A percentile compares a stretch with the other conserved stretches of the same genome.
These are phyloP conservation scores for Eutypa lata DNA, from an alignment of 2,329 filamentous ascomycete genomes.

Conservation along the genomic window DNA sequence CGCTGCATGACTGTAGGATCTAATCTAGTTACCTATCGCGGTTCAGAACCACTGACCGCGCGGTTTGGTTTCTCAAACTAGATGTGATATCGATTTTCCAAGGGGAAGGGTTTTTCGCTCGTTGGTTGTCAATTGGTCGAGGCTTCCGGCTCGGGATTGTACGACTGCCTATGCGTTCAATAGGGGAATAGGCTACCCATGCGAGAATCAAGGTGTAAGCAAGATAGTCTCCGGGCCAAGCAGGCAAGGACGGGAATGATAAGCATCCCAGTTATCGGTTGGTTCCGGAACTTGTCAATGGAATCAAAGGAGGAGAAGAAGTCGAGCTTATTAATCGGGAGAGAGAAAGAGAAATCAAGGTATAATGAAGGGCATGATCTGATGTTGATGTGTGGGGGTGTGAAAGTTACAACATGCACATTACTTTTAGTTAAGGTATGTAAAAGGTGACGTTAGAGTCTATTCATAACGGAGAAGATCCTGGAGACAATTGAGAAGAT, in stretches of 20 bases:
- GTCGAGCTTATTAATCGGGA: background rate
- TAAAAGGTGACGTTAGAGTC: slow-evolving; percentile 20
- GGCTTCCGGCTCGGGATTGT: background rate
- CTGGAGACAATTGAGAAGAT: background rate
- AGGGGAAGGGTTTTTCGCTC: background rate
- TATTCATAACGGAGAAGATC: background rate
- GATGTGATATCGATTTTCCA: background rate
- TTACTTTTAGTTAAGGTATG: background rate
- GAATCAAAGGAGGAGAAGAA: slow-evolving; percentile 9
- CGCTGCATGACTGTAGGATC: slow-evolving; percentile 38
- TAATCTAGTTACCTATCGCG: background rate
- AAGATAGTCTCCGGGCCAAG: background rate
- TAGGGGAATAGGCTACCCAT: background rate
- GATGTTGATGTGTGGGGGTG: background rate
- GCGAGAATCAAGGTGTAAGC: too few species aligned
- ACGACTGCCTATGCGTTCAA: background rate
- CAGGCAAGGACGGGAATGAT: background rate
- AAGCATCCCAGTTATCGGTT: background rate
- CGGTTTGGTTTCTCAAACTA: background rate
- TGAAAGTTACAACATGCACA: background rate
- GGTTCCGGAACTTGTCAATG: background rate
- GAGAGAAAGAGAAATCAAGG: background rate
- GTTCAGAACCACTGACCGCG: background rate
- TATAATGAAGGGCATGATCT: background rate
- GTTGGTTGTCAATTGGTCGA: background rate